Conservation (phyloP, 495 filamentous ascomycete species). For the Podospora fimiseda region DNA sequence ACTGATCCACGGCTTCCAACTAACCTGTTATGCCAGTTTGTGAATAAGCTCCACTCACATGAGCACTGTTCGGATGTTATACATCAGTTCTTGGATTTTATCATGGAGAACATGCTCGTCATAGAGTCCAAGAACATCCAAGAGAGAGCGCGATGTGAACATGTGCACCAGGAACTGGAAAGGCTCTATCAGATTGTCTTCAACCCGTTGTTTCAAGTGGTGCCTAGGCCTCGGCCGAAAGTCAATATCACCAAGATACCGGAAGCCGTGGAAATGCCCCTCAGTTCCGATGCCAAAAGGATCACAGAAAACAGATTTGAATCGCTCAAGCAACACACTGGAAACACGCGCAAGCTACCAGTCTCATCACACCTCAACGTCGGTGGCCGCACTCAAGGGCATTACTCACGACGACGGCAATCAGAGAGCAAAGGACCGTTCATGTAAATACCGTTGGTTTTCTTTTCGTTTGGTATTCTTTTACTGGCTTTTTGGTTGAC, state of each 20-base stretch:
- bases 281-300: neutral
- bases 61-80: neutral
- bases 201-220: neutral
- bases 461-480: too few species aligned
- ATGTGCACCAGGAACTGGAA: neutral
- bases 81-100: neutral
- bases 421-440: too few species aligned
- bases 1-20: too few species aligned
- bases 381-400: too few species aligned
- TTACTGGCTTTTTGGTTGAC: too few species aligned
- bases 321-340: neutral
- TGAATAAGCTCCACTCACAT: neutral
- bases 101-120: neutral
- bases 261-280: neutral
- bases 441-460: too few species aligned
- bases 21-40: neutral
- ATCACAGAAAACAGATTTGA: neutral
- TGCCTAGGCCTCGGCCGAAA: too few species aligned
- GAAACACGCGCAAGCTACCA: neutral
- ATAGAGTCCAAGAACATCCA: neutral
- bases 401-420: too few species aligned
- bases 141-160: neutral
- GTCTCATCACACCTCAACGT: too few species aligned
- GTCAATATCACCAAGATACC: neutral
- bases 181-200: neutral